Evolutionary conservation across 2,329 filamentous ascomycete species (phyloP).

Genomic region (Alternaria brassicae): DNA sequence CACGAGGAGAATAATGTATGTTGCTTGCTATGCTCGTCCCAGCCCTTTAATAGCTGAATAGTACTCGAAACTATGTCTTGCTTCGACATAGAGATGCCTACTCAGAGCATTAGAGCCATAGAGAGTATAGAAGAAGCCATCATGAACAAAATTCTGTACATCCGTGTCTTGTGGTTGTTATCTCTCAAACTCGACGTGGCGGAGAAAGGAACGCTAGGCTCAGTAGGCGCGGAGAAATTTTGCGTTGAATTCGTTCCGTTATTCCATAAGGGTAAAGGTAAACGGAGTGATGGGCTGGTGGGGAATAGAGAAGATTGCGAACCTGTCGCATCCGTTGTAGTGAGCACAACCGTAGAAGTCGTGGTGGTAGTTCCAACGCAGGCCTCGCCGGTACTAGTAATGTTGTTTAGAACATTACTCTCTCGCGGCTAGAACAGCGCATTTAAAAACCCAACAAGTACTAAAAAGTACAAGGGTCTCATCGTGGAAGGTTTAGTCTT

Average conservation of each 20-base stretch:
- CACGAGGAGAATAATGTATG: not conserved
- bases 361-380: constrained; percentile 9
- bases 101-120: constrained; percentile 10
- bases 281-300: constrained; percentile 13
- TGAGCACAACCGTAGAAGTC: constrained; percentile 1
- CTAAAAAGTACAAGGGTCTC: constrained; percentile 8
- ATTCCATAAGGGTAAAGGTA: constrained; percentile 9
- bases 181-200: constrained; percentile 2
- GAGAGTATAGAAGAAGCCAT: constrained; percentile 9
- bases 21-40: not conserved
- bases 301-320: constrained; percentile 10
- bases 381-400: not conserved
- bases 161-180: constrained; percentile 1
- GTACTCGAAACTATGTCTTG: constrained; percentile 6
- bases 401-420: not conserved
- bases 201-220: constrained; percentile 12
- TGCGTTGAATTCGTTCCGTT: constrained; percentile 14
- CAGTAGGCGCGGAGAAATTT: constrained; percentile 11
- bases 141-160: constrained; percentile 3
- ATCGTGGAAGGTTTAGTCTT: constrained; percentile 3
- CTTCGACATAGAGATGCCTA: constrained; percentile 1
- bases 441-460: constrained; percentile 3
- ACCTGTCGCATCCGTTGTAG: constrained; percentile 3
- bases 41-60: constrained; percentile 3
- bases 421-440: not conserved